Evolutionary conservation across 1,284 basidiomycete species (phyloP), one percentile per base, ranked within the genome.

Genomic region (Ceratobasidium sp.): DNA sequence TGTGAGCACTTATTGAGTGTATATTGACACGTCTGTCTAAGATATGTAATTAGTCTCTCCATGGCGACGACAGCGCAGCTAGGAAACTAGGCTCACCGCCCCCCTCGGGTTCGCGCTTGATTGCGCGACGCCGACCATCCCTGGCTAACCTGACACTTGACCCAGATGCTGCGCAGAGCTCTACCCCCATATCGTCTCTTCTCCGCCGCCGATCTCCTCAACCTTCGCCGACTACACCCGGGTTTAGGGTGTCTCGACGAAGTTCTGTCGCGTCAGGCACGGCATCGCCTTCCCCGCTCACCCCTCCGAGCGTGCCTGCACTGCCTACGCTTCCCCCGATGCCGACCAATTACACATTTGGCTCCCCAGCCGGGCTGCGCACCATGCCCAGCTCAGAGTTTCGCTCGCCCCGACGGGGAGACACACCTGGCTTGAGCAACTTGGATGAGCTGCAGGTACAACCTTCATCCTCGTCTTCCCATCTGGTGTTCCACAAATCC

Each of bases 321-420:
- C 69, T 73, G 24, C 69, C 69, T 19, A 73, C 69, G 6, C 69
- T 73, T 51, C 69, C 69, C 31, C 69, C 69, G 19, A 73, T 73
- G 58, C 69, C 69, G 22, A 53, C 56, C 53, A 73, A 73, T 58
- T 73, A 48, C 27, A 39, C 69, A 48, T 73, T 73, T 27, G 69
- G 69, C 29, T 62, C 69, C 7, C 69, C 69, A 7, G 43, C 63
- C 16, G 58, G 58, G 22, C 69, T 62, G 16, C 69, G 69, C n/a
- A 62, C 69, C 41, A 73, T 48, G 69, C 69, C 69, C 31, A 73
- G 69, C 69, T 49, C 69, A 29, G 68, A 71, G 43, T 71, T 71
- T 29, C 63, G 63, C 24, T 65, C 63, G 13, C 53, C 68, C 27
- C 68, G 68, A 22, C 69, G 69, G 48, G 58, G 69, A n/a, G 69